Evolutionary conservation across 2,329 filamentous ascomycete species (phyloP), one percentile per base, ranked within the genome.

Genomic region (Calonectria crousiana): DNA sequence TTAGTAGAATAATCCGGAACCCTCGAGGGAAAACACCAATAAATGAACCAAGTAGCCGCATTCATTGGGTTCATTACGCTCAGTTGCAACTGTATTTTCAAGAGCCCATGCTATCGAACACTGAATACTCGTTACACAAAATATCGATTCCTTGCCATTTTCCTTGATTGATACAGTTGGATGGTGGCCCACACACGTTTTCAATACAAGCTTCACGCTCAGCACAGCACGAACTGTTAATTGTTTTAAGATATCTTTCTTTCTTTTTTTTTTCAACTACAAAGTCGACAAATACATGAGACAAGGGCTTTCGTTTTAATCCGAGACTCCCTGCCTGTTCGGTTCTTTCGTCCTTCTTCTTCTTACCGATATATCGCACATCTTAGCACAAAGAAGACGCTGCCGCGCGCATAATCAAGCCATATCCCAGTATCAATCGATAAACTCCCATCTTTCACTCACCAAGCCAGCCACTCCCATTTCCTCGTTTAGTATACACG

Each of bases 401-500:
- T 80, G 75, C 69, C 53, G 26, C 52, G 71, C 75, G 75, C 75
- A 76, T 76, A 80, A 81, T 75, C 78, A 79, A 79, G 74, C 73
- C 76, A 79, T 75, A 74, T 78, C 74, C 77, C 79, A 78, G 72
- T 74, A 62, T 41, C 56, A 78, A 79, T 76, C 75, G 75, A 77
- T 67, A 80, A 79, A 79, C 75, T 76, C 75, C 78, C 30, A 53
- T 56, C 23, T 26, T 23, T 68, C 74, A 52, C 64, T 71, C 47
- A 66, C 73, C 74, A 56, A 65, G 53, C 67, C 41, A 68, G 28
- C 34, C 56, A 14, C 23, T 28, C 26, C 34, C 56, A 36, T n/a
- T 62, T 56, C 68, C 68, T 71, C 71, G 67, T 72, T 87, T 95
- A 96, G 88, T 96, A 96, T 83, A 94, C 93, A 89, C 94, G 92